Evolutionary conservation across 2,329 filamentous ascomycete genomes (phyloP).

Genomic region (Colletotrichum higginsianum): DNA sequence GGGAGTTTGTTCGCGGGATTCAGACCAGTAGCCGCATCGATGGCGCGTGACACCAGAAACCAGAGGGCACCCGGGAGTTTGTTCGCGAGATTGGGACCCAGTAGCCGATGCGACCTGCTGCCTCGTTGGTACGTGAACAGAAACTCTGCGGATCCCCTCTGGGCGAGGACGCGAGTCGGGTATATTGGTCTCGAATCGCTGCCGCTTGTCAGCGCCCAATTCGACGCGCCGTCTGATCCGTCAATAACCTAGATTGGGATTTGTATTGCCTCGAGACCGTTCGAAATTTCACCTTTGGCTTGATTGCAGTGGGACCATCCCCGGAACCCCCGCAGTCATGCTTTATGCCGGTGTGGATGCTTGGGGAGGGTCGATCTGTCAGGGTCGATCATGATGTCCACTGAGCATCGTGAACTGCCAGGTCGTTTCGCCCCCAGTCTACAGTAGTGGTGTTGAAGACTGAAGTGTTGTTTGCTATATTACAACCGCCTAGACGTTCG

Average conservation of each 20-base stretch:
- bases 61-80: neutral
- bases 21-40: too few species aligned
- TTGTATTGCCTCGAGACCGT: too few species aligned
- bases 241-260: constrained; percentile 10
- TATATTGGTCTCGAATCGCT: constrained; percentile 1
- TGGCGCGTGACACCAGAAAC: neutral
- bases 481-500: constrained; percentile 19
- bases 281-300: too few species aligned
- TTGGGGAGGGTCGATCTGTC: constrained; percentile 20
- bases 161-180: neutral
- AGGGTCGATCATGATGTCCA: constrained; percentile 21
- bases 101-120: neutral
- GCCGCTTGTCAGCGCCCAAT: constrained; percentile 3
- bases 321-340: constrained; percentile 17
- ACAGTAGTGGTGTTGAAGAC: neutral
- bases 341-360: constrained; percentile 26
- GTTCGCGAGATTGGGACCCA: neutral
- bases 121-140: neutral
- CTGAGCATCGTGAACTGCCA: constrained; percentile 16
- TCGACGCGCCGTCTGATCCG: constrained; percentile 22
- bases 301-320: neutral
- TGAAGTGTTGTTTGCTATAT: constrained; percentile 20
- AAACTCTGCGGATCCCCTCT: too few species aligned
- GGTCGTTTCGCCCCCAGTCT: neutral
- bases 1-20: neutral